Evolutionary conservation across 2,329 filamentous ascomycete species (phyloP).

Genomic region (Scopulariopsis brevicaulis): DNA sequence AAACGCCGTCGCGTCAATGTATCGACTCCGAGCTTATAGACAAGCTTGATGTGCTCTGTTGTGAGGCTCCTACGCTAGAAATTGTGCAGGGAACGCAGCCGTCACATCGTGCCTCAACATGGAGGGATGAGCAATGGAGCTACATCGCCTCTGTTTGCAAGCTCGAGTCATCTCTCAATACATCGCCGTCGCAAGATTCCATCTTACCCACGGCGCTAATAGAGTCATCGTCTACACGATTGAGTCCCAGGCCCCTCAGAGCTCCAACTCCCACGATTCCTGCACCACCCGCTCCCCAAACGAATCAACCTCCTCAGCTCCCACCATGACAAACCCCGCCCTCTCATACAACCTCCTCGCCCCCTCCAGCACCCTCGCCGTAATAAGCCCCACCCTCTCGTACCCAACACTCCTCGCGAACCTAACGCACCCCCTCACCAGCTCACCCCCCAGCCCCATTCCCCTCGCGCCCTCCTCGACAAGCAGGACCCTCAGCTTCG

Average conservation of each 20-base stretch:
- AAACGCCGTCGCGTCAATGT: too few relatives aligned
- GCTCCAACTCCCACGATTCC: slow-evolving; percentile 7
- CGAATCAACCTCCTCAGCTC: background rate
- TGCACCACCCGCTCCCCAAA: background rate
- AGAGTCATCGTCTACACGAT: too few relatives aligned
- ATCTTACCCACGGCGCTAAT: too few relatives aligned
- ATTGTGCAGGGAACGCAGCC: too few relatives aligned
- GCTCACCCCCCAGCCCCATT: slow-evolving; percentile 8
- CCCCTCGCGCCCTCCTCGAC: slow-evolving; percentile 12
- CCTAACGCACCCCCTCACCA: slow-evolving; percentile 9
- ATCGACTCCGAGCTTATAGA: too few relatives aligned
- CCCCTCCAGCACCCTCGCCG: slow-evolving; percentile 8
- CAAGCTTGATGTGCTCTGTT: too few relatives aligned
- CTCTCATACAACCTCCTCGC: slow-evolving; percentile 11
- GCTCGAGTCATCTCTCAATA: too few relatives aligned
- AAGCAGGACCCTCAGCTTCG: slow-evolving; percentile 13
- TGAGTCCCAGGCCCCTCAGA: background rate
- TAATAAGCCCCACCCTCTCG: slow-evolving; percentile 8
- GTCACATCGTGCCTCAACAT: too few relatives aligned
- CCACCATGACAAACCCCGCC: slow-evolving; percentile 9
- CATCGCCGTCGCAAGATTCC: too few relatives aligned
- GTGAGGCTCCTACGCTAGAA: too few relatives aligned
- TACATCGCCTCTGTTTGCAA: too few relatives aligned
- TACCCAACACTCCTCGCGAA: slow-evolving; percentile 11
- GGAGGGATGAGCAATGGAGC: too few relatives aligned